Evolutionary conservation across 2,329 filamentous ascomycete genomes (phyloP), one percentile per base, ranked within the genome.

Genomic region (Simplicillium sp.): DNA sequence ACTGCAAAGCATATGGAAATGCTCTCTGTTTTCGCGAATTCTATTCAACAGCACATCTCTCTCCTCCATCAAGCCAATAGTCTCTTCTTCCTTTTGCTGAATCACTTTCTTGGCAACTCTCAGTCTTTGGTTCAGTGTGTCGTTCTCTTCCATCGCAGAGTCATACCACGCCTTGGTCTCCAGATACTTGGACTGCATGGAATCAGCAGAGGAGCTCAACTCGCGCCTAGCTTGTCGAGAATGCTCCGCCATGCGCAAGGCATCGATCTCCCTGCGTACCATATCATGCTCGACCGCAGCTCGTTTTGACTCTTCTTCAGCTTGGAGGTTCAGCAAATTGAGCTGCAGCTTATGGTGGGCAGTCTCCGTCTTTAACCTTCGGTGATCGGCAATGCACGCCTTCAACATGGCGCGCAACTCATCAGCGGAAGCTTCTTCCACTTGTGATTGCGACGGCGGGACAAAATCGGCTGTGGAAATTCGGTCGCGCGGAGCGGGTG

Each of bases 311-410:
- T 88, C 83, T 50, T 94, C 87, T 37, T 83, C 80, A 41, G 85
- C 88, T 54, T 94, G 87, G 48, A 96, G 80, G 39, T 77, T 80
- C 20, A 94, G 73, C 54, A 96, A 75, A 51, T 83, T 88, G 56
- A 89, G 84, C 59, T 96, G 90, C 41, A 97, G 68, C 63, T 92
- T 94, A 66, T 92, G 84, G 58, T 96, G 89, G 28, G 89, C 85
- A 13, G 84, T 82, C 44, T 89, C 84, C 68, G 88, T 89, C 54
- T 92, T 86, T 37, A 81, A 62, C 50, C 68, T 72, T 36, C 70
- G 67, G 45, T 79, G 72, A 48, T 82, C 73, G 16, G 67, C 68
- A 34, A 80, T 60, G 46, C 67, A 70, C 3, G 61, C 60, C 44
- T 75, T 66, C 37, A 82, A 57, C 71, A 80, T 74, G 41, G 59